Percentiles rank a stretch among this genome's conserved stretches.
These are phyloP conservation scores for Polymyxa betae DNA, from an alignment of 208 protist genomes.

Conservation along the genomic window DNA sequence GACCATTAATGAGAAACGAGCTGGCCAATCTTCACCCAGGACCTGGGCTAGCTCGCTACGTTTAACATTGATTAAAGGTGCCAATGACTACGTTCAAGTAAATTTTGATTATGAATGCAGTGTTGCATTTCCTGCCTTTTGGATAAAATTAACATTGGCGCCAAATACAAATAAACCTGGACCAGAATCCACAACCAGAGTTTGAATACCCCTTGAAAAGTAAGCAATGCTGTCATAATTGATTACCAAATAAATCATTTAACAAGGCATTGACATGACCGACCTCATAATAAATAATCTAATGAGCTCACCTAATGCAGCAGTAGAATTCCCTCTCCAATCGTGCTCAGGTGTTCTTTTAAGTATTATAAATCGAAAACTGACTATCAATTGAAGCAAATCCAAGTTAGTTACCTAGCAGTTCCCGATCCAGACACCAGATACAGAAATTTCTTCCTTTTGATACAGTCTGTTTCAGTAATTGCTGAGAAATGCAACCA, in stretches of 20 bases:
- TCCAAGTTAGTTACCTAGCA: not conserved
- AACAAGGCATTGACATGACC: not conserved
- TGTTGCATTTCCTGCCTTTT: not conserved
- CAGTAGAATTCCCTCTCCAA: slow-evolving; percentile 4
- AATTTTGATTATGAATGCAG: not conserved
- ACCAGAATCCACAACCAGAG: slow-evolving; percentile 17
- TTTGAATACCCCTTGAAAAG: not conserved
- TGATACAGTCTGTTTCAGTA: not conserved
- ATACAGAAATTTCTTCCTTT: slow-evolving; percentile 39
- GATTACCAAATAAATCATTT: not conserved
- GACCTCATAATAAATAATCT: not conserved
- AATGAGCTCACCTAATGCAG: not conserved
- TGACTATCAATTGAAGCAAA: not conserved
- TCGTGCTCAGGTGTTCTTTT: slow-evolving; percentile 17
- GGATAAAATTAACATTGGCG: slow-evolving; percentile 7
- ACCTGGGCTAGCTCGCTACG: not conserved
- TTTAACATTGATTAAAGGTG: not conserved
- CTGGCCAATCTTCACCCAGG: slow-evolving; percentile 38
- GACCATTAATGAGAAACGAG: slow-evolving; percentile 29
- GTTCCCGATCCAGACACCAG: slow-evolving; percentile 1
- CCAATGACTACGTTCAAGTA: not conserved
- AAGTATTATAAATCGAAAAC: not conserved
- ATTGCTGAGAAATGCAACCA: slow-evolving; percentile 7
- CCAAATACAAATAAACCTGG: slow-evolving; percentile 16
- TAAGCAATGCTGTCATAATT: not conserved